Base-by-base conservation (phyloP, 441 rosid genomes). In the Bruguiera hainesii region DNA sequence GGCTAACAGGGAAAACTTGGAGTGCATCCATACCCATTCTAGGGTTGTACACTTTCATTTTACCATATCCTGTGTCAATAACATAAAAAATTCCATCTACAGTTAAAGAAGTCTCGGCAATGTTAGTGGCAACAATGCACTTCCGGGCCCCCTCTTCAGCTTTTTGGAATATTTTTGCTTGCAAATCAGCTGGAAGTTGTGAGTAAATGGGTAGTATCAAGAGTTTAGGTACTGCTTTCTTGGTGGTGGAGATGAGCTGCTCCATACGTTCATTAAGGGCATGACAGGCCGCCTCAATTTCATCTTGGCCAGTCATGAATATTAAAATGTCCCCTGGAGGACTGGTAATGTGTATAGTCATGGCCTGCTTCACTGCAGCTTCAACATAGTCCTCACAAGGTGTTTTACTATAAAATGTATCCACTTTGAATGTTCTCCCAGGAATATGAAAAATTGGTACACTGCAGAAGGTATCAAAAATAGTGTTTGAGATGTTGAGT, bases 1-100 rank as follows among this genome's bases (percentile, higher is more conserved):
- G 98, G 68, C 97, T 95, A 21, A 82, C 88, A 3, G 99, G 99
- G 68, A 92, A 92, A 64, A 92, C 97, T 76, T 92, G 99, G 48
- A 95, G 96, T 28, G 99, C 97, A 76, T 95, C 99, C 99, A 95
- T 95, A 71, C 98, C 99, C 99, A 95, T 95, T 80, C 89, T 86
- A 18, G 99, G 98, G 73, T 93, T 95, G 79, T 89, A 92, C 64
- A 95, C 99, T 78, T 93, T 93, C 98, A 93, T 93, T 78, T 93
- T 93, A 56, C 95, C 90, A 63, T 93, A 93, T 31, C 99, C 99
- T 0, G 99, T 89, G 79, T 95, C 99, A n/a, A 95, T 95, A 66
- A 95, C 99, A 61, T 77, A 95, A 67, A 65, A 95, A 60, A 95
- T 95, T 56, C 99, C 99, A 78, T 95, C 99, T 0, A 95, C 99